Conservation (phyloP, 345 rosid species). For the Cardamine chenopodiifolia region DNA sequence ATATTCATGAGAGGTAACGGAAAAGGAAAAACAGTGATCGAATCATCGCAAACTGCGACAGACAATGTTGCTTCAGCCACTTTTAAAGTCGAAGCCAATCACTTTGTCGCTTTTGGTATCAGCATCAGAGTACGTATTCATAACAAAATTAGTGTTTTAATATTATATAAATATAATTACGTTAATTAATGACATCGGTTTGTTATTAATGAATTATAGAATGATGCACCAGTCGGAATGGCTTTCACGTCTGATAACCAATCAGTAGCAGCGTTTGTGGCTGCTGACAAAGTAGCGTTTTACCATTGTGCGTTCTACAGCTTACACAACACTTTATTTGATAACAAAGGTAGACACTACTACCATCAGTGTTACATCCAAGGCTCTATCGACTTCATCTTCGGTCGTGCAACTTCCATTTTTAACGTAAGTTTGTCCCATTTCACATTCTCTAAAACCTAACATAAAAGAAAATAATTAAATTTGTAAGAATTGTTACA, state of each 20-base stretch:
- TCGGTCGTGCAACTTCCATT: conserved; percentile 82
- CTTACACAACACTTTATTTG: conserved; percentile 89
- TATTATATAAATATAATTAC: too few relatives aligned
- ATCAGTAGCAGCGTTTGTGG: conserved; percentile 87
- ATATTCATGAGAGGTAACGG: conserved; percentile 97
- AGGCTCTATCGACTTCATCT: conserved; percentile 93
- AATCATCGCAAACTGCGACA: conserved; percentile 57
- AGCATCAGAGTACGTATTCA: conserved; percentile 66
- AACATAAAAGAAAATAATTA: neutral
- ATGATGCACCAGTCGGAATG: conserved; percentile 83
- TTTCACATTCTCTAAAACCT: conserved; percentile 10
- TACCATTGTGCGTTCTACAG: conserved; percentile 91
- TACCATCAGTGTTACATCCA: conserved; percentile 80
- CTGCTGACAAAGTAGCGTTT: conserved; percentile 76
- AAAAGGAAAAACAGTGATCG: conserved; percentile 67
- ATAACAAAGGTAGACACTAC: conserved; percentile 92
- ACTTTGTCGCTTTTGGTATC: conserved; percentile 79
- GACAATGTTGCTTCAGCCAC: conserved; percentile 80
- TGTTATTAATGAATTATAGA: conserved; percentile 45
- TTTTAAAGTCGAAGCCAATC: conserved; percentile 61
- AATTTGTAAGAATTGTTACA: conserved; percentile 11
- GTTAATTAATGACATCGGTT: neutral
- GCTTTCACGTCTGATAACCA: conserved; percentile 96
- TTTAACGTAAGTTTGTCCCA: conserved; percentile 49
- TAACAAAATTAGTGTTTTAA: neutral